Evolutionary conservation across 164 flowering plant species (phyloP).

Genomic region (Vitis labrusca): DNA sequence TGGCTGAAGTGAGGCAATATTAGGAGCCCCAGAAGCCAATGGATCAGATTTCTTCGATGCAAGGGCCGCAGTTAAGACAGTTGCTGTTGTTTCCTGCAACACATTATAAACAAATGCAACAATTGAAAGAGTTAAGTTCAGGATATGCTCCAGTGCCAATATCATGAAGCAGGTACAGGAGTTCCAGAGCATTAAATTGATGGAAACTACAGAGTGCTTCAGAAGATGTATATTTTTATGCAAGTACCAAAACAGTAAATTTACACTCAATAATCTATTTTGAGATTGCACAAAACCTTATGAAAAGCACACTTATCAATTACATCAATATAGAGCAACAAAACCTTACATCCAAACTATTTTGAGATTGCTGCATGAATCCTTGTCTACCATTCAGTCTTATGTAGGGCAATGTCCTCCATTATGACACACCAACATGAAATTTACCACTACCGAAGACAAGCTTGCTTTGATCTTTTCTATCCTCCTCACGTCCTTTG

Average conservation of each 20-base stretch:
- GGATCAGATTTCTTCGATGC: conserved; percentile 47
- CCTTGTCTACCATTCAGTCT: too few species aligned
- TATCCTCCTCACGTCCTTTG: too few species aligned
- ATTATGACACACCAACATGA: too few species aligned
- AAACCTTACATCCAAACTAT: too few species aligned
- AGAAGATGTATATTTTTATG: neutral
- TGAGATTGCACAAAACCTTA: too few species aligned
- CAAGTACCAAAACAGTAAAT: too few species aligned
- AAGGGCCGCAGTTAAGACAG: conserved; percentile 66
- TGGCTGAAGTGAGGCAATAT: conserved; percentile 19
- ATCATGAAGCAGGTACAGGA: neutral
- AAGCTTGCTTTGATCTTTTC: too few species aligned
- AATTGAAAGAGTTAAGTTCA: neutral
- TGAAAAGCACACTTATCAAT: neutral
- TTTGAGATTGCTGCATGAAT: too few species aligned
- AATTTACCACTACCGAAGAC: too few species aligned
- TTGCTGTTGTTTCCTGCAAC: conserved; percentile 74
- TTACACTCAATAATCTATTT: too few species aligned
- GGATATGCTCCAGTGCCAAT: neutral
- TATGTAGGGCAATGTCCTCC: too few species aligned
- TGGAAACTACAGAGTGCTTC: neutral
- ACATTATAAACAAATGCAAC: neutral
- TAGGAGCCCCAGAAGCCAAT: conserved; percentile 30
- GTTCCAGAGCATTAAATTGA: neutral
- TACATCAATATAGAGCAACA: neutral